Conservation (phyloP, 2,329 filamentous ascomycete genomes). For the Exophiala lecanii-corni region DNA sequence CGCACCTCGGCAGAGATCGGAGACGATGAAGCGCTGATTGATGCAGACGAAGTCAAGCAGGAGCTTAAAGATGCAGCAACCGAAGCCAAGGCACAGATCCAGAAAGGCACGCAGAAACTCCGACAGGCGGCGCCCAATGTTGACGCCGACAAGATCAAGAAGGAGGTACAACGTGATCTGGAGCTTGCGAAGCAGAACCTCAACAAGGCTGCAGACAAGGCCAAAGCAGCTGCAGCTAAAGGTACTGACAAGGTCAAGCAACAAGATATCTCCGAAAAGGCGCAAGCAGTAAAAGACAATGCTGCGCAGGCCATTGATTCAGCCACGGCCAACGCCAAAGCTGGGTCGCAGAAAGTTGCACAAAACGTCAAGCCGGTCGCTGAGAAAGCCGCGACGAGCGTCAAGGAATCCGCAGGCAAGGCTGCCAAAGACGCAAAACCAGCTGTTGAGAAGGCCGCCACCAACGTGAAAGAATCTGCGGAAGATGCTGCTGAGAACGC, state of each 20-base stretch:
- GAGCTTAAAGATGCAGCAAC: constrained; percentile 15
- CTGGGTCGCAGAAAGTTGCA: not conserved
- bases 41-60: constrained; percentile 20
- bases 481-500: constrained; percentile 7
- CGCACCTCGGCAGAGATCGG: constrained; percentile 19
- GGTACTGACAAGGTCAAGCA: constrained; percentile 2
- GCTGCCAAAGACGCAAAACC: not conserved
- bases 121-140: constrained; percentile 10
- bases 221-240: not conserved
- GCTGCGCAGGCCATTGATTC: constrained; percentile 7
- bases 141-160: constrained; percentile 17
- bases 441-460: not conserved
- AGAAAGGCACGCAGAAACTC: constrained; percentile 7
- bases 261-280: constrained; percentile 7
- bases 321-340: constrained; percentile 10
- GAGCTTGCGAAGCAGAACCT: constrained; percentile 14
- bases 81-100: constrained; percentile 8
- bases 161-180: constrained; percentile 21
- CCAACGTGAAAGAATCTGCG: no score
- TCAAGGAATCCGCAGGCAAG: constrained; percentile 2
- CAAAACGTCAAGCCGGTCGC: not conserved
- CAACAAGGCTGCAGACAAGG: not conserved
- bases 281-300: constrained; percentile 8
- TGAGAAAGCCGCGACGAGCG: constrained; percentile 7
- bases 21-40: constrained; percentile 18